A percentile compares a stretch with the other conserved stretches of the same genome.
Evolutionary conservation across 1,284 basidiomycete species (phyloP).

Genomic region (Moniliella sp.): DNA sequence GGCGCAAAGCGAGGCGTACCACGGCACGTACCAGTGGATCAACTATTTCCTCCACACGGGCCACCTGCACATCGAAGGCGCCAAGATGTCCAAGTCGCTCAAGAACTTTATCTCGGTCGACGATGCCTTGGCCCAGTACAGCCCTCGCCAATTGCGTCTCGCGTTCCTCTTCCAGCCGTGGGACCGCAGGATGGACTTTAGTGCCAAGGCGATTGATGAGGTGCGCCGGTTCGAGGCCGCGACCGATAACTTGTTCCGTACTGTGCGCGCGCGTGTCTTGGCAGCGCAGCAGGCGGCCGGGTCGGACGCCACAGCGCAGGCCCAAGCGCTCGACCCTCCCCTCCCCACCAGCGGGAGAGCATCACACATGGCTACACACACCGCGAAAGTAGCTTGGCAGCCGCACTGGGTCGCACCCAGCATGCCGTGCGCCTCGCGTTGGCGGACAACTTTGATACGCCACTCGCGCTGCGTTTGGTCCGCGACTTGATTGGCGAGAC

Average conservation of each 20-base stretch:
- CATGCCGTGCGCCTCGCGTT: conserved; percentile 60
- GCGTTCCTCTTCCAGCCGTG: conserved; percentile 79
- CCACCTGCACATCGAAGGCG: conserved; percentile 88
- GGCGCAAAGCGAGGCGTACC: conserved; percentile 56
- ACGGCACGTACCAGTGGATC: conserved; percentile 71
- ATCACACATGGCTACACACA: conserved; percentile 35
- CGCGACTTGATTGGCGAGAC: conserved; percentile 65
- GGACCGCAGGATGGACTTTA: conserved; percentile 82
- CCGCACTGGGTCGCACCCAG: conserved; percentile 55
- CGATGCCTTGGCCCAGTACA: conserved; percentile 68
- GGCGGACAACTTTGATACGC: conserved; percentile 93
- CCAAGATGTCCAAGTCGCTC: conserved; percentile 97
- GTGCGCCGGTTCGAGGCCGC: conserved; percentile 38
- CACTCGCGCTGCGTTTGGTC: conserved; percentile 54
- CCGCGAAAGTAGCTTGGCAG: conserved; percentile 11
- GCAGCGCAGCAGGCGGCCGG: conserved; percentile 24
- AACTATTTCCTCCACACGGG: conserved; percentile 98
- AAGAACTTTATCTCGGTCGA: conserved; percentile 99
- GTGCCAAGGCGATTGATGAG: conserved; percentile 65
- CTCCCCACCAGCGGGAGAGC: conserved; percentile 12
- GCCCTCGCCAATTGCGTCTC: conserved; percentile 72
- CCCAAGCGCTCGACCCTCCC: not conserved
- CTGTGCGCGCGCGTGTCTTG: conserved; percentile 51
- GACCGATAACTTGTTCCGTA: conserved; percentile 72
- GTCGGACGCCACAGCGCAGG: not conserved